Conservation (phyloP, 495 filamentous ascomycete species). For the Aspergillus ostianus region DNA sequence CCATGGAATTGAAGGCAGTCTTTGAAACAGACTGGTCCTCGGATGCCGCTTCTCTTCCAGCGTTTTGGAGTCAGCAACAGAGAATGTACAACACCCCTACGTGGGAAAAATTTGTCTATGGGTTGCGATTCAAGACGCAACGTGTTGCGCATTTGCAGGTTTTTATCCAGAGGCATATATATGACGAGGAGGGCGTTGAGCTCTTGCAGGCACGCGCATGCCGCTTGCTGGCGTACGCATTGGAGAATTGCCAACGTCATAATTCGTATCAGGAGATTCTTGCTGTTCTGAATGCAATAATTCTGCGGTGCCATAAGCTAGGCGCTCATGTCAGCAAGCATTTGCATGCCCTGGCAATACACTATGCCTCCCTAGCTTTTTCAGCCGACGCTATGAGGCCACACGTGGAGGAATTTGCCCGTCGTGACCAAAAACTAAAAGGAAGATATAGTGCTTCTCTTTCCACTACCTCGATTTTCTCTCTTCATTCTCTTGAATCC, state of each 20-base stretch:
- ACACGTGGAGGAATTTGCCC: constrained; percentile 17
- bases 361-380: constrained; percentile 31
- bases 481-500: neutral
- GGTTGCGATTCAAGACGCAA: constrained; percentile 7
- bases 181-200: constrained; percentile 3
- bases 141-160: constrained; percentile 13
- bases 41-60: constrained; percentile 15
- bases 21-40: constrained; percentile 22
- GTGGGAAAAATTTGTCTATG: constrained; percentile 12
- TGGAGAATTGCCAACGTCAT: constrained; percentile 19
- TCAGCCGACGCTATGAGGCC: constrained; percentile 25
- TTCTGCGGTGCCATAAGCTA: constrained; percentile 24
- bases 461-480: neutral
- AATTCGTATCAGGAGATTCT: constrained; percentile 30
- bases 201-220: constrained; percentile 12
- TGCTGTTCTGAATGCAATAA: constrained; percentile 26
- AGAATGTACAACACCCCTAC: neutral
- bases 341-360: constrained; percentile 23
- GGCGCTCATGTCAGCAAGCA: constrained; percentile 4
- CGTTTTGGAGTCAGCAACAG: constrained; percentile 24
- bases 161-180: constrained; percentile 25
- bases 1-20: neutral
- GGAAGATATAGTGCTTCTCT: neutral
- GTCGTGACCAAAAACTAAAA: neutral
- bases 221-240: neutral